Conservation (phyloP, 1,284 basidiomycete genomes). For the Puccinia horiana region DNA sequence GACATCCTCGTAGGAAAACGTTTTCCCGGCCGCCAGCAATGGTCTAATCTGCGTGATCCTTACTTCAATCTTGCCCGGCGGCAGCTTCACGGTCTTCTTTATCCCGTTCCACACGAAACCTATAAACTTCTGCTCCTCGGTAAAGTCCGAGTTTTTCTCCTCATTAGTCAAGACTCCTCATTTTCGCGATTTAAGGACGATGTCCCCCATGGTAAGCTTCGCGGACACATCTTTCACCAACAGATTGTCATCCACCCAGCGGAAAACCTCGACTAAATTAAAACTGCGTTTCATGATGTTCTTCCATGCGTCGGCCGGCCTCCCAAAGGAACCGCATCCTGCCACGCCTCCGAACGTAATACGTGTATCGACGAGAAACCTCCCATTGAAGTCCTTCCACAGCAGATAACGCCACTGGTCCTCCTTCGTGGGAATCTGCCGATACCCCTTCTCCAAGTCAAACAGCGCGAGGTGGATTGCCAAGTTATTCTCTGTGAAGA, state of each 20-base stretch:
- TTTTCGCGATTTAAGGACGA: background rate
- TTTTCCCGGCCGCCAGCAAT: background rate
- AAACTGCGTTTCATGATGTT: background rate
- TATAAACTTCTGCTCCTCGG: background rate
- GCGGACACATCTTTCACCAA: background rate
- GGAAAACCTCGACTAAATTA: background rate
- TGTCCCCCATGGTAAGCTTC: background rate
- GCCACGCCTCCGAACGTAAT: too few relatives aligned
- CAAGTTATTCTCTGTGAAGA: too few relatives aligned
- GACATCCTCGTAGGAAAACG: background rate
- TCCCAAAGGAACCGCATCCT: constrained; percentile 27
- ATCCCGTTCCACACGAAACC: background rate
- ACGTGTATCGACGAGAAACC: too few relatives aligned
- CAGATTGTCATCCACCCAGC: constrained; percentile 23
- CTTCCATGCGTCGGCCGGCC: constrained; percentile 18
- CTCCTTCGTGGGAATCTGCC: too few relatives aligned
- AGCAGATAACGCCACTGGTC: too few relatives aligned
- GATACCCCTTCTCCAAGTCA: too few relatives aligned
- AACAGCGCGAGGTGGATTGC: too few relatives aligned
- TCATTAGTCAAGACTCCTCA: background rate
- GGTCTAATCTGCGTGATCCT: background rate
- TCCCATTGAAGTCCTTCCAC: too few relatives aligned
- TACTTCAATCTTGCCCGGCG: background rate
- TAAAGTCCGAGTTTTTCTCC: background rate
- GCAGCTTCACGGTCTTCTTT: background rate